Conservation (phyloP, 1,139 yeast genomes). For the Candida anutae region DNA sequence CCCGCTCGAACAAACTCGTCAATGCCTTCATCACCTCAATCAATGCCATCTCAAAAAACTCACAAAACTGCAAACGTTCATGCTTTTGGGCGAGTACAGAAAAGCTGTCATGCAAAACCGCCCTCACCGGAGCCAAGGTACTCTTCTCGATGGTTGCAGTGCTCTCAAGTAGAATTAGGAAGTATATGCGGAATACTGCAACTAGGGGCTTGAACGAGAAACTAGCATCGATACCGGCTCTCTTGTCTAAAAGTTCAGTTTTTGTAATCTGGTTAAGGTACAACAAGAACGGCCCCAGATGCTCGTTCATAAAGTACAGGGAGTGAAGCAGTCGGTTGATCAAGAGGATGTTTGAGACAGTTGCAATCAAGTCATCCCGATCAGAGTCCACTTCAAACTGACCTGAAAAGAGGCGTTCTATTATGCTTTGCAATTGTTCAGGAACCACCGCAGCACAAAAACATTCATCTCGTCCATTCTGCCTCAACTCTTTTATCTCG, state of each 20-base stretch:
- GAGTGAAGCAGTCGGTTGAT: slow-evolving; percentile 18
- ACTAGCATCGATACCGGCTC: not conserved
- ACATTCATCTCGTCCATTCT: slow-evolving; percentile 10
- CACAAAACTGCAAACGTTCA: slow-evolving; percentile 4
- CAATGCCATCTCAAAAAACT: slow-evolving; percentile 10
- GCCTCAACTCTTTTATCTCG: slow-evolving; percentile 4
- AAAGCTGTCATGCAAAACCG: slow-evolving; percentile 10
- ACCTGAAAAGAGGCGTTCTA: slow-evolving; percentile 7
- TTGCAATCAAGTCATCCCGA: slow-evolving; percentile 14
- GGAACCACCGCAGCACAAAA: slow-evolving; percentile 14
- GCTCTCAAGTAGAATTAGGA: slow-evolving; percentile 20
- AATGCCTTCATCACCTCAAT: slow-evolving; percentile 22
- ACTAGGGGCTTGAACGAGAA: slow-evolving; percentile 12
- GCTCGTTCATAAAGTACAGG: slow-evolving; percentile 4
- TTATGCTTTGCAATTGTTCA: slow-evolving; percentile 11
- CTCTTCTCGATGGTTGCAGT: slow-evolving; percentile 5
- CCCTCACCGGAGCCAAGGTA: slow-evolving; percentile 8
- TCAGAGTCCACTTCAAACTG: slow-evolving; percentile 6
- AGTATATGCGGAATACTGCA: slow-evolving; percentile 19
- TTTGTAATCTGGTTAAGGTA: no score
- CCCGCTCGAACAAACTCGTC: slow-evolving; percentile 16
- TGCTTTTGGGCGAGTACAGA: slow-evolving; percentile 7
- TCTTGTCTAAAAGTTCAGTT: no score
- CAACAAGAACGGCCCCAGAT: no score
- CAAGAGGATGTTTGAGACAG: slow-evolving; percentile 19